These are phyloP conservation scores for Bondarzewia mesenterica DNA, from an alignment of 1,284 basidiomycete species.

Conservation along the genomic window DNA sequence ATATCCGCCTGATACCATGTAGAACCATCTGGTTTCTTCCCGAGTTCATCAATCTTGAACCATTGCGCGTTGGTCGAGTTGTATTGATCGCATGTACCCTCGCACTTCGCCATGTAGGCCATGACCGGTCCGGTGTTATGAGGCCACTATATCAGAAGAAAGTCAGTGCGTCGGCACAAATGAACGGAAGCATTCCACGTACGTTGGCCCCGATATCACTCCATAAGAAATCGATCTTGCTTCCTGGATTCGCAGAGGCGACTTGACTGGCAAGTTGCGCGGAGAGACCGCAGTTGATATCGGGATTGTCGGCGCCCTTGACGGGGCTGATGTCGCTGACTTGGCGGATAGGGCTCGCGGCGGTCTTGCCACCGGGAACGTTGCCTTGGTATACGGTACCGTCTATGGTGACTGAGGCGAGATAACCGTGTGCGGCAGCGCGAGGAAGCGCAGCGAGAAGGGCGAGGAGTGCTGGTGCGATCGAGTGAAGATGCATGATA, in stretches of 20 bases:
- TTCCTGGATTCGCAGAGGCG: slow-evolving; percentile 57
- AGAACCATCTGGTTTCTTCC: slow-evolving; percentile 26
- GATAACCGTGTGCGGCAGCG: slow-evolving; percentile 53
- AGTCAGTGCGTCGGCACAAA: no score
- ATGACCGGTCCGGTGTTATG: slow-evolving; percentile 66
- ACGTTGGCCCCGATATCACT: slow-evolving; percentile 42
- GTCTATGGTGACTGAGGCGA: slow-evolving; percentile 44
- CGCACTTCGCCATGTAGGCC: slow-evolving; percentile 65
- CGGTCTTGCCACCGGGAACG: slow-evolving; percentile 32
- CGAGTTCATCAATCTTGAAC: slow-evolving; percentile 59
- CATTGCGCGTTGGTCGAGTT: slow-evolving; percentile 49
- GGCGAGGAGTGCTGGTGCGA: slow-evolving; percentile 3
- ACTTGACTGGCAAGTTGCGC: slow-evolving; percentile 44
- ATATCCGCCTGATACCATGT: slow-evolving; percentile 35
- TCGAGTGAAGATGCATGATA: background rate
- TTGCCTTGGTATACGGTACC: slow-evolving; percentile 49
- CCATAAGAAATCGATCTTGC: slow-evolving; percentile 53
- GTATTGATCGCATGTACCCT: slow-evolving; percentile 50
- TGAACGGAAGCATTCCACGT: slow-evolving; percentile 17
- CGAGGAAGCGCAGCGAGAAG: slow-evolving; percentile 16
- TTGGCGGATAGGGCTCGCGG: slow-evolving; percentile 50
- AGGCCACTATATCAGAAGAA: slow-evolving; percentile 43
- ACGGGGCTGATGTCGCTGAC: slow-evolving; percentile 49
- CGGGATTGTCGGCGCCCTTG: slow-evolving; percentile 50
- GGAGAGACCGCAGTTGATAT: slow-evolving; percentile 56